These are phyloP conservation scores for Balamuthia mandrillaris DNA, from an alignment of 208 protist species.

Conservation along the genomic window DNA sequence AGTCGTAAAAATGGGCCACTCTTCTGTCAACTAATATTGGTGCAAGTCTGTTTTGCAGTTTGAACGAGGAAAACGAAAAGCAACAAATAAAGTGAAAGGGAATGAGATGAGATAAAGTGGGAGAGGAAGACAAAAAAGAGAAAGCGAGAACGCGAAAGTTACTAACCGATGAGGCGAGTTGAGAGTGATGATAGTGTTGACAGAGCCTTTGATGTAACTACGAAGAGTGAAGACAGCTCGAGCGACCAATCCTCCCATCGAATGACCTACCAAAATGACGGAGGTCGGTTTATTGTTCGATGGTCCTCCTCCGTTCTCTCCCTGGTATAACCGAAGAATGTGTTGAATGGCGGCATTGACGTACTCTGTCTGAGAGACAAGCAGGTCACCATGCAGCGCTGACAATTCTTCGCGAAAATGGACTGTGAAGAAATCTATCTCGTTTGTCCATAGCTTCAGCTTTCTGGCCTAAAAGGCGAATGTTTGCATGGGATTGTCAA, in stretches of 20 bases:
- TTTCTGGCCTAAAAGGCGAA: background rate
- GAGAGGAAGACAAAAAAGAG: too few relatives aligned
- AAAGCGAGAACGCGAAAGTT: too few relatives aligned
- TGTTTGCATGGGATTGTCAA: background rate
- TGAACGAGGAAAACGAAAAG: background rate
- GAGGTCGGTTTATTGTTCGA: background rate
- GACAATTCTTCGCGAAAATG: slow-evolving; percentile 38
- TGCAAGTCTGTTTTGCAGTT: background rate
- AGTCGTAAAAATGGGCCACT: slow-evolving; percentile 11
- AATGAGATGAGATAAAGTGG: background rate
- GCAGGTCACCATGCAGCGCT: slow-evolving; percentile 16
- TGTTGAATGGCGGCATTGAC: background rate
- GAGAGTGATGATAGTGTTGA: slow-evolving; percentile 18
- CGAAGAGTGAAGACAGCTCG: background rate
- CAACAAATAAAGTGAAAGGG: background rate
- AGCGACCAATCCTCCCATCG: slow-evolving; percentile 28
- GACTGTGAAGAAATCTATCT: background rate
- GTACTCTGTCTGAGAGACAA: background rate
- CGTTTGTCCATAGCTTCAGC: background rate
- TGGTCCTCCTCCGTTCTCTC: background rate
- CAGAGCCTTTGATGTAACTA: background rate
- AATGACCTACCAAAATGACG: slow-evolving; percentile 29
- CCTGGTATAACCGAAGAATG: background rate
- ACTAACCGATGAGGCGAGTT: slow-evolving; percentile 12
- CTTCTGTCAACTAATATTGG: background rate